Percentiles rank a stretch among this genome's conserved stretches.
Evolutionary conservation across 176 grass and related monocot genomes (phyloP).

Genomic region (Coix lacrymajobi): DNA sequence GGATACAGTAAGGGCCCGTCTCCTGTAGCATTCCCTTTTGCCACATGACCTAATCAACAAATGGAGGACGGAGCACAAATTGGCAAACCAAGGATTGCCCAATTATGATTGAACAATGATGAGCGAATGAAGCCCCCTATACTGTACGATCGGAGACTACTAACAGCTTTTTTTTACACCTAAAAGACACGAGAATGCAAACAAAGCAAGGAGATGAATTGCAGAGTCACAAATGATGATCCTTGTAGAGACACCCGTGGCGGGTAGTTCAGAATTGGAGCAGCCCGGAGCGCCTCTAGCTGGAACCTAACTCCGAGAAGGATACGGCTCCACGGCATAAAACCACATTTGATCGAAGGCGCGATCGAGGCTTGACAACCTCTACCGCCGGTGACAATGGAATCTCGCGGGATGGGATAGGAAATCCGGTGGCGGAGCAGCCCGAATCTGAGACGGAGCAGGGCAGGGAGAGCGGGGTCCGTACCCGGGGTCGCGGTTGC

Average conservation of each 20-base stretch:
- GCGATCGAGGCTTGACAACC: not conserved
- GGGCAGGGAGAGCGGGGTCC: not conserved
- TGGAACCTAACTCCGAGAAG: not conserved
- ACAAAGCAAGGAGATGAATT: not conserved
- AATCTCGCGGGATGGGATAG: not conserved
- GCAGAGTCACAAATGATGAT: not conserved
- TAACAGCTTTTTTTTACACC: not conserved
- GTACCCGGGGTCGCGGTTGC: conserved; percentile 92
- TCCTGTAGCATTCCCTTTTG: too few relatives aligned
- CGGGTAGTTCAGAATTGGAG: not conserved
- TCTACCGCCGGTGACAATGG: not conserved
- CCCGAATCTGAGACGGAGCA: not conserved
- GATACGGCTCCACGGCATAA: not conserved
- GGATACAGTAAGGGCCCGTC: too few relatives aligned
- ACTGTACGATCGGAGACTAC: not conserved
- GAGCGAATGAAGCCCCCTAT: not conserved
- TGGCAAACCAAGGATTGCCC: not conserved
- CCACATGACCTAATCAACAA: not conserved
- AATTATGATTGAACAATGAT: not conserved
- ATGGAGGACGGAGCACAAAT: not conserved
- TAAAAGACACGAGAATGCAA: not conserved
- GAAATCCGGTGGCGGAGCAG: not conserved
- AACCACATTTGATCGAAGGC: not conserved
- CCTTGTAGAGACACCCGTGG: not conserved
- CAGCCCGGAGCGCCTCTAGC: not conserved